Evolutionary conservation across 2,329 filamentous ascomycete genomes (phyloP), one percentile per base, ranked within the genome.

Genomic region (Spiromastix sp.): DNA sequence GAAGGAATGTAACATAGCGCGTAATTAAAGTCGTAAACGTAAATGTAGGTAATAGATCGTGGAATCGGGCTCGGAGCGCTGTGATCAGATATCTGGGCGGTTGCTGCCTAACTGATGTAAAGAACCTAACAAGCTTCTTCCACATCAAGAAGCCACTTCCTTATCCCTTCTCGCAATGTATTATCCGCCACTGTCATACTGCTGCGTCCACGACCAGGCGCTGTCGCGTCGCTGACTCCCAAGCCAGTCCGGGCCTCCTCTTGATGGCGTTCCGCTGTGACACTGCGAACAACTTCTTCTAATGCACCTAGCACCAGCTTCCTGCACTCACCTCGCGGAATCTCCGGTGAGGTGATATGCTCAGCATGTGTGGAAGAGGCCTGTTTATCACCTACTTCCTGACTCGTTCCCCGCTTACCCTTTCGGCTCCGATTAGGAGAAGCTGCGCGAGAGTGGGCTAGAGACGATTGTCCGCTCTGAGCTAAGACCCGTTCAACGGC

Each of bases 401-500:
- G 36, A 12, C 36, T 42, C 38, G 42, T 54, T 21, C 52, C 49
- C n/a, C n/a, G n/a, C 32, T 56, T 57, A 7, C 48, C 52, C 32
- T 47, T 52, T 6, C 57, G 57, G 34, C 47, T 44, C 21, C 60
- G 57, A 12, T 52, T 55, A 11, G 60, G 59, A 3, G 63, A 66
- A 7, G 60, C 53, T 4, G 60, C 53, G 17, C 61, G 47, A 8
- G 63, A 63, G 30, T 59, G 59, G 11, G 50, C 53, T 22, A 61
- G 48, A 1, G 61, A 66, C 2, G 63, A 59, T 25, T 58, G 53
- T 4, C 55, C 59, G 31, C 60, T 64, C 26, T 59, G 63, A 3
- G 57, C 61, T 3, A 76, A 56, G 7, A 74, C 65, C 34, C 68
- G 66, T 47, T 76, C 72, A 15, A 76, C 59, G 5, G 71, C 72